Conservation (phyloP, 345 rosid species). For the Aquilaria sinensis region DNA sequence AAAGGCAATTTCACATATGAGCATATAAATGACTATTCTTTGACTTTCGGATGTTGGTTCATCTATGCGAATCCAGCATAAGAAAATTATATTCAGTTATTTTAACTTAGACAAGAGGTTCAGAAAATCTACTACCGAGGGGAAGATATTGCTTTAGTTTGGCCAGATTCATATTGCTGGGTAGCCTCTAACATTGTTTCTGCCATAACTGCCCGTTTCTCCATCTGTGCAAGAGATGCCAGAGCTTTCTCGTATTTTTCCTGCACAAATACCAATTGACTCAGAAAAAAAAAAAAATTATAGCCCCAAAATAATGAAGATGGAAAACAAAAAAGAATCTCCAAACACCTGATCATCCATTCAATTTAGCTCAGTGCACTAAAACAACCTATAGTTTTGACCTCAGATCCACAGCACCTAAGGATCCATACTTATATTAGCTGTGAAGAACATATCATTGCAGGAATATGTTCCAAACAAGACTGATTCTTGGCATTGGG, state of each 20-base stretch:
- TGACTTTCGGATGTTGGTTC: neutral
- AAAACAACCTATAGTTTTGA: no score
- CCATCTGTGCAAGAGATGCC: conserved; percentile 63
- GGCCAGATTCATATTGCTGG: conserved; percentile 68
- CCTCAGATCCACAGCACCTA: no score
- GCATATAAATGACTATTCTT: no score
- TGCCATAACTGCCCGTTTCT: conserved; percentile 82
- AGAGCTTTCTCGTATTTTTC: conserved; percentile 81
- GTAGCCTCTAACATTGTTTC: conserved; percentile 94
- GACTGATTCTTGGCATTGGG: no score
- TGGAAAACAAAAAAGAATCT: neutral
- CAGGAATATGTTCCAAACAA: no score
- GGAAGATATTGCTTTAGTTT: conserved; percentile 59
- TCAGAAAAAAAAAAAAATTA: conserved; percentile 3
- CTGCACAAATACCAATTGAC: conserved; percentile 32
- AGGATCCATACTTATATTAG: no score
- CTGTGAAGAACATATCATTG: no score
- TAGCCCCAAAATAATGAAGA: conserved; percentile 2
- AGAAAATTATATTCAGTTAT: neutral
- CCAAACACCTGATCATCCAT: neutral
- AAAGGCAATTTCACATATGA: no score
- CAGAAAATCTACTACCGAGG: conserved; percentile 37
- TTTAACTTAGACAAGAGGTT: neutral
- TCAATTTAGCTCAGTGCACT: neutral
- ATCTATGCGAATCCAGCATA: neutral